Evolutionary conservation across 78 protist species (phyloP).

Genomic region (Dictyostelium discoideum): dicty_2.7 NC_007088.5:6260001-6260500

Average conservation of each 20-base stretch:
- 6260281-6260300: conserved; percentile 89
- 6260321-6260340: conserved; percentile 62
- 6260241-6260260: conserved; percentile 54
- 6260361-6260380: conserved; percentile 89
- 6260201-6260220: conserved; percentile 32
- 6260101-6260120: conserved; percentile 47
- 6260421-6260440: conserved; percentile 84
- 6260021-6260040: conserved; percentile 65
- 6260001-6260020: conserved; percentile 29
- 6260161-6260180: conserved; percentile 54
- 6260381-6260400: conserved; percentile 93
- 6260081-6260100: conserved; percentile 73
- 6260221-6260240: conserved; percentile 10
- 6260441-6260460: conserved; percentile 89
- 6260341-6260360: conserved; percentile 73
- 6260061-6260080: conserved; percentile 67
- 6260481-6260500: conserved; percentile 77
- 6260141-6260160: conserved; percentile 74
- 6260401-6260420: conserved; percentile 81
- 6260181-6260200: conserved; percentile 69
- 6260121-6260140: conserved; percentile 36
- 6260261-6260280: conserved; percentile 81
- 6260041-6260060: conserved; percentile 53
- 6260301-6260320: conserved; percentile 64
- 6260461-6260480: conserved; percentile 82